Conservation (phyloP, 192 early-diverging fungal species). For the Gonapodya prolifera region DNA sequence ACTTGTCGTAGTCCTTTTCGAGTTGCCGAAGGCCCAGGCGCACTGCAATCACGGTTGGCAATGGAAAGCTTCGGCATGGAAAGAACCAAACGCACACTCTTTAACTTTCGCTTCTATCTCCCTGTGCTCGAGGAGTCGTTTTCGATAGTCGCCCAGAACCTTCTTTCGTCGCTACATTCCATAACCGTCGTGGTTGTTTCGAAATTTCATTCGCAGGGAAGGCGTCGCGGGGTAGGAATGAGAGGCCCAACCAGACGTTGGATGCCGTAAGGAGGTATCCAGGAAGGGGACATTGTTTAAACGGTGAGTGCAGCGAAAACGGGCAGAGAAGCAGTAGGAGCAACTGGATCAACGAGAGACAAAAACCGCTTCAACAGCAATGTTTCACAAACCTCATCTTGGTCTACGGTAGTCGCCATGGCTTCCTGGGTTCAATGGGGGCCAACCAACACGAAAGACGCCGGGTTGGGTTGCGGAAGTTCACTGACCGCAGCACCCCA, state of each 20-base stretch:
- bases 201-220: background rate
- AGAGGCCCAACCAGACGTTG: background rate
- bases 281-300: no score
- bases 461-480: background rate
- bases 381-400: background rate
- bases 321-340: background rate
- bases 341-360: no score
- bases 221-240: background rate
- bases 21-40: constrained; percentile 72
- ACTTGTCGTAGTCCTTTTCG: constrained; percentile 87
- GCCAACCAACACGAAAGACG: no score
- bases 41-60: constrained; percentile 29
- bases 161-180: constrained; percentile 56
- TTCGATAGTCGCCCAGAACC: constrained; percentile 74
- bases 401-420: background rate
- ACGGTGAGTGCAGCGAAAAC: background rate
- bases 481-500: no score
- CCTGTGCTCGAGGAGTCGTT: constrained; percentile 80
- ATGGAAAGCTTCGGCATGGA: background rate
- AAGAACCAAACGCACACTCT: constrained; percentile 46
- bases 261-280: no score
- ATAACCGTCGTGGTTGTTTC: no score
- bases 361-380: no score
- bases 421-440: background rate
- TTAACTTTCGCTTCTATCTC: constrained; percentile 93